phyloP scores from a whole-genome alignment of 768 basidiomycete species.

The Termitomyces sp. region DNA sequence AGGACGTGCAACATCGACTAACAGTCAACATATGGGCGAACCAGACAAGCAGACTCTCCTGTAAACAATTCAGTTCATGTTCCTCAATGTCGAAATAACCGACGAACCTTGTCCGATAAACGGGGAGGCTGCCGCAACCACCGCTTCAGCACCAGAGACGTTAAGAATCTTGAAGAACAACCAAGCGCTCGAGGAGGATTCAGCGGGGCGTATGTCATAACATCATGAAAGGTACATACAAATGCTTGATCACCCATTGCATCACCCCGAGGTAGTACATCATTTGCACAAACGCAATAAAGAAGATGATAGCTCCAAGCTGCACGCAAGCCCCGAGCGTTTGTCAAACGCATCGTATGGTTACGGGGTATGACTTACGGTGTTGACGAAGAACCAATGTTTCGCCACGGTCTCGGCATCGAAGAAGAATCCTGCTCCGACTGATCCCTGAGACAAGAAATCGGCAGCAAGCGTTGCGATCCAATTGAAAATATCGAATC shows the following conservation, averaged over 20 bases:
- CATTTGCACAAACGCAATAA: conserved; percentile 91
- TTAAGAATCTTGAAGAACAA: conserved; percentile 91
- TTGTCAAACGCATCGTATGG: not conserved
- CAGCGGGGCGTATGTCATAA: not conserved
- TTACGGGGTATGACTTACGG: conserved; percentile 33
- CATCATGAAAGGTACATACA: conserved; percentile 36
- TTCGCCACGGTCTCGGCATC: conserved; percentile 56
- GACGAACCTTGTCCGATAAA: conserved; percentile 77
- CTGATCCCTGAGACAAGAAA: conserved; percentile 63
- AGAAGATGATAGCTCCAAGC: conserved; percentile 85
- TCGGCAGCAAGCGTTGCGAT: conserved; percentile 77
- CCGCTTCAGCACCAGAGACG: conserved; percentile 91
- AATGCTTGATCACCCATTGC: conserved; percentile 89
- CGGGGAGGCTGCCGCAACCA: conserved; percentile 90
- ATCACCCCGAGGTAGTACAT: conserved; percentile 86
- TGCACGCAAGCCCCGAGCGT: conserved; percentile 17
- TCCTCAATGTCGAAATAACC: not conserved
- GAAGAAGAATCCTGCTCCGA: conserved; percentile 83
- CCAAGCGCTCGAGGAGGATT: conserved; percentile 59
- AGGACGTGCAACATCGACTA: conserved; percentile 13
- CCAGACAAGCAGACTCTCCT: conserved; percentile 79
- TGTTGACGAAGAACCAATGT: conserved; percentile 85
- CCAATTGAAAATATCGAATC: conserved; percentile 81
- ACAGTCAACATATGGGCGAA: conserved; percentile 75
- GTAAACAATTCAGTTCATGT: not conserved